Percentiles rank a stretch among this genome's conserved stretches.
These are phyloP conservation scores for Wickerhamiella galacta DNA, from an alignment of 805 yeast genomes.

Conservation along the genomic window DNA sequence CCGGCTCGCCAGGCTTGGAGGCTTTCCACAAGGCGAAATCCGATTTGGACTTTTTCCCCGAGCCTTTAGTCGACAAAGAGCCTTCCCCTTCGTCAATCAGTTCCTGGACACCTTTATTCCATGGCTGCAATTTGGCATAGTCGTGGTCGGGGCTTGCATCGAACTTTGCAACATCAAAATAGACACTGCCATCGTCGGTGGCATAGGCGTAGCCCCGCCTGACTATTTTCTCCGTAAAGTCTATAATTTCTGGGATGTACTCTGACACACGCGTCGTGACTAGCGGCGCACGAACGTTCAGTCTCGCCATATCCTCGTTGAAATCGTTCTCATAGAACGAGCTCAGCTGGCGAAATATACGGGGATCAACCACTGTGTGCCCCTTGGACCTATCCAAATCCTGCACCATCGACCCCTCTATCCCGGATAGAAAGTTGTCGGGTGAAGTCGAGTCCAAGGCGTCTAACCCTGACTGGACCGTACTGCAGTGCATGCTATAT, in stretches of 20 bases:
- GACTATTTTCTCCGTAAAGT: conserved; percentile 59
- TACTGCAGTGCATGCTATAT: conserved; percentile 64
- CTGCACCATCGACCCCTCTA: conserved; percentile 67
- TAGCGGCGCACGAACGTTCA: conserved; percentile 73
- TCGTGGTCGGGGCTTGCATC: conserved; percentile 56
- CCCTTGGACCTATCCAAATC: conserved; percentile 58
- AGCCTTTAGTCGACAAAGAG: conserved; percentile 37
- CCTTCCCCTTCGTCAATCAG: conserved; percentile 94
- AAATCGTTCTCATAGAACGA: conserved; percentile 78
- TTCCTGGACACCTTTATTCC: conserved; percentile 83
- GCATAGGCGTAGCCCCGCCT: conserved; percentile 69
- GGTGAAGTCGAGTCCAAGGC: conserved; percentile 22
- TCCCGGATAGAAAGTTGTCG: conserved; percentile 27
- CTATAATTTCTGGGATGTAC: conserved; percentile 81
- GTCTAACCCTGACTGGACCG: conserved; percentile 35
- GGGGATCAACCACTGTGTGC: conserved; percentile 64
- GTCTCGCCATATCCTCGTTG: conserved; percentile 67
- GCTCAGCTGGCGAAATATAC: conserved; percentile 64
- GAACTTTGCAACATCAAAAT: conserved; percentile 75
- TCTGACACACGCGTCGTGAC: conserved; percentile 90
- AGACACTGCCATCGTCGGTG: conserved; percentile 83
- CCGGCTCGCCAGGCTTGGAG: conserved; percentile 93
- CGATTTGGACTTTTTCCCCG: conserved; percentile 52
- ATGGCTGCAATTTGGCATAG: conserved; percentile 93
- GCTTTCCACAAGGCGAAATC: conserved; percentile 97